A percentile compares a stretch with the other conserved stretches of the same genome.
Evolutionary conservation across 768 basidiomycete genomes (phyloP).

Genomic region (Lactarius deliciosus): DNA sequence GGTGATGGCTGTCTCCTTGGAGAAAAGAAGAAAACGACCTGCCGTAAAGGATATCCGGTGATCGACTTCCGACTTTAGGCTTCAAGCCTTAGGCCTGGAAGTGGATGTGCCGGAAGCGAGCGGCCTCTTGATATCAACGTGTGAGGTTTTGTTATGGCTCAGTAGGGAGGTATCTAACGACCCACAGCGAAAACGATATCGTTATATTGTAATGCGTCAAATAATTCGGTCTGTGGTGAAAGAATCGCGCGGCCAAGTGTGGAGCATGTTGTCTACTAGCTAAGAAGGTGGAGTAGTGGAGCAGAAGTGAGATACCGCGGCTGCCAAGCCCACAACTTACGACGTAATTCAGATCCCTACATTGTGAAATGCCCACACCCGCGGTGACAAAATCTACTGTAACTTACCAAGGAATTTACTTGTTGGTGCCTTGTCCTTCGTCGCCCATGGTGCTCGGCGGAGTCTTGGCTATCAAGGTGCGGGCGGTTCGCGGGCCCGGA

Average conservation of each 20-base stretch:
- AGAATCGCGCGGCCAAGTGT: too few species aligned
- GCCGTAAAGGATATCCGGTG: background rate
- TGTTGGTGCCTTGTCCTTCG: too few species aligned
- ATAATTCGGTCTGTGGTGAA: background rate
- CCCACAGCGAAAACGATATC: background rate
- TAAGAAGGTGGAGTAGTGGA: background rate
- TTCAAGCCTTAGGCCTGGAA: background rate
- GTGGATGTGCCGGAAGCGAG: background rate
- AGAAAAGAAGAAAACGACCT: background rate
- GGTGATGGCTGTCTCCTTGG: background rate
- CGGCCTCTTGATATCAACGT: background rate
- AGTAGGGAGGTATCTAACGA: background rate
- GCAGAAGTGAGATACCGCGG: background rate
- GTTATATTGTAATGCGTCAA: background rate
- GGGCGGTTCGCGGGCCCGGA: too few species aligned
- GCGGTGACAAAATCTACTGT: too few species aligned
- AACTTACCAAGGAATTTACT: too few species aligned
- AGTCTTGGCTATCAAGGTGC: too few species aligned
- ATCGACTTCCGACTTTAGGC: background rate
- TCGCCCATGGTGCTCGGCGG: too few species aligned
- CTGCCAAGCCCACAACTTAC: background rate
- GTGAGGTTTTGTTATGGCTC: too few species aligned
- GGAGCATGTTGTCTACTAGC: background rate
- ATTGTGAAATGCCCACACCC: too few species aligned
- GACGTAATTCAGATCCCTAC: background rate